Conservation (phyloP, 2,329 filamentous ascomycete species). For the Xylariaceae sp. region DNA sequence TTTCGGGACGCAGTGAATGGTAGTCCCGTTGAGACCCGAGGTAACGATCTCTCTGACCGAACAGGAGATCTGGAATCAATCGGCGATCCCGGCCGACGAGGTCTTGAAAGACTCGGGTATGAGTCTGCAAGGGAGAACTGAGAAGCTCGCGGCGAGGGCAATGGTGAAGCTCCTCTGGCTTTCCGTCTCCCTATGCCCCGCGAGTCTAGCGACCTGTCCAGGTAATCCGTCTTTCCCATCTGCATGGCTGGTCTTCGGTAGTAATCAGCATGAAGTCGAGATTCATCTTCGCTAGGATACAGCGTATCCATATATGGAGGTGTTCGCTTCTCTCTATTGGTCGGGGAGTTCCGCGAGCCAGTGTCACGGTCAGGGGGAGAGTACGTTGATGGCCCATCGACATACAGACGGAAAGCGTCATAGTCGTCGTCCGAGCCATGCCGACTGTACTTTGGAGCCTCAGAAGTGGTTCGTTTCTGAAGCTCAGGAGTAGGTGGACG, state of each 20-base stretch:
- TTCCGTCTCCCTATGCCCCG: conserved; percentile 20
- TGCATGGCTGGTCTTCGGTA: conserved; percentile 24
- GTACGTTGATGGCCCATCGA: conserved; percentile 17
- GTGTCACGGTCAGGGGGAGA: conserved; percentile 25
- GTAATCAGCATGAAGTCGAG: conserved; percentile 14
- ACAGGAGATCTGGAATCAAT: conserved; percentile 25
- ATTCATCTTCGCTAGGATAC: conserved; percentile 32
- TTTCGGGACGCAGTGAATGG: conserved; percentile 16
- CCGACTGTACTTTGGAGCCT: conserved; percentile 24
- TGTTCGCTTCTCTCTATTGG: conserved; percentile 21
- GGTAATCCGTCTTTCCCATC: conserved; percentile 21
- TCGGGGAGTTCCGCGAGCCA: conserved; percentile 22
- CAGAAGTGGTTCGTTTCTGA: conserved; percentile 26
- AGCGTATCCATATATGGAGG: conserved; percentile 23
- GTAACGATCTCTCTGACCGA: conserved; percentile 19
- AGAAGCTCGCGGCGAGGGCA: conserved; percentile 25
- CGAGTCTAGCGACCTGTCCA: conserved; percentile 21
- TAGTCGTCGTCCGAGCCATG: conserved; percentile 22
- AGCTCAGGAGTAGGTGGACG: conserved; percentile 24
- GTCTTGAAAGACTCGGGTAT: conserved; percentile 22
- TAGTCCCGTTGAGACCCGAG: conserved; percentile 27
- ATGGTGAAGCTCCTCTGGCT: conserved; percentile 26
- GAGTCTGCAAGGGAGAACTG: conserved; percentile 24
- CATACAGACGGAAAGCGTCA: conserved; percentile 21
- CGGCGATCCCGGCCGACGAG: conserved; percentile 30